These are phyloP conservation scores for Neofusicoccum sp. DNA, from an alignment of 2,329 filamentous ascomycete species.

Conservation along the genomic window DNA sequence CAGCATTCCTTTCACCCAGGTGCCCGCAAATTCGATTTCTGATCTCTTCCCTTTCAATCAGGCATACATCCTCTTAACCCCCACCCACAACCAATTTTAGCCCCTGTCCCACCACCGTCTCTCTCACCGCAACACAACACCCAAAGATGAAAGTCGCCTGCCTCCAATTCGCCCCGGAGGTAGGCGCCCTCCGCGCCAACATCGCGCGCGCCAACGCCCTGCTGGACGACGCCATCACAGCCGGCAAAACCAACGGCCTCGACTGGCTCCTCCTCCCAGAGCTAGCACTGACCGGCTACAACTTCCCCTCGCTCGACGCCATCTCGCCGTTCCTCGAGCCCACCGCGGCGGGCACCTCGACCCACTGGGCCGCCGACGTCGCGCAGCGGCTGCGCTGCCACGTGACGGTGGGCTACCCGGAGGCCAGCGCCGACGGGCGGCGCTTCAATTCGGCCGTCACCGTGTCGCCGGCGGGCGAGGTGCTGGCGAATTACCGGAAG, in stretches of 20 bases:
- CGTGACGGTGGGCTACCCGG: conserved; percentile 73
- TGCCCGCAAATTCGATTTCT: too few species aligned
- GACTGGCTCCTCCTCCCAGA: conserved; percentile 75
- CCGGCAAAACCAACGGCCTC: conserved; percentile 44
- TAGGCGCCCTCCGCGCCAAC: conserved; percentile 70
- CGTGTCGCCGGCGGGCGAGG: conserved; percentile 53
- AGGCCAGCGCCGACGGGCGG: conserved; percentile 40
- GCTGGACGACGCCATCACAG: conserved; percentile 49
- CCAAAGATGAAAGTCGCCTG: conserved; percentile 68
- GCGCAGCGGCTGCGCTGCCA: conserved; percentile 66
- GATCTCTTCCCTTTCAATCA: too few species aligned
- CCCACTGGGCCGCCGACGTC: conserved; percentile 67
- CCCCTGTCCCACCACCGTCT: neutral
- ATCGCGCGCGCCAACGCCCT: conserved; percentile 66
- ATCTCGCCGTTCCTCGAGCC: conserved; percentile 69
- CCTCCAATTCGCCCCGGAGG: conserved; percentile 68
- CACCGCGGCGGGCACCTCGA: conserved; percentile 63
- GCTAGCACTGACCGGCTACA: conserved; percentile 76
- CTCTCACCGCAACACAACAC: too few species aligned
- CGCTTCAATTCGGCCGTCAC: conserved; percentile 60
- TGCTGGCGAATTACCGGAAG: conserved; percentile 62
- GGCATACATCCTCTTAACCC: too few species aligned
- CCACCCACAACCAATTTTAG: too few species aligned
- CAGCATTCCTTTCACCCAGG: too few species aligned
- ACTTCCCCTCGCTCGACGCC: conserved; percentile 67